Evolutionary conservation across 139 green algal species (phyloP).

Genomic region (Zygnema cylindricum): DNA sequence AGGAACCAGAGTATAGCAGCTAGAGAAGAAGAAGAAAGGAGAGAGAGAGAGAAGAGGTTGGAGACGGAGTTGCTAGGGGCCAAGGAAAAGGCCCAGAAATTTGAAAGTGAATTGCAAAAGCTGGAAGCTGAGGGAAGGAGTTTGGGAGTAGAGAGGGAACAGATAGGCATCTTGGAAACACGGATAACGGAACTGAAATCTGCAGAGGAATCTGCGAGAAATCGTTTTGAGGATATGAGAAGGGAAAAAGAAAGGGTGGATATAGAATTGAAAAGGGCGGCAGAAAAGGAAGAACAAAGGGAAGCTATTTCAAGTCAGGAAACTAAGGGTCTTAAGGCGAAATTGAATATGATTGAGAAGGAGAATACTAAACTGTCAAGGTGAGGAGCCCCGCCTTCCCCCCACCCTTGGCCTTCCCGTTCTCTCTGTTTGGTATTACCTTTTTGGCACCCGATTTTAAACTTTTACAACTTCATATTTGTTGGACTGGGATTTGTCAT

Average conservation of each 20-base stretch:
- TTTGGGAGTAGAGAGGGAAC: neutral
- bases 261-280: neutral
- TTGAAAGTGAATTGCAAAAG: neutral
- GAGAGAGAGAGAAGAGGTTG: neutral
- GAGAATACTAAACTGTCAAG: neutral
- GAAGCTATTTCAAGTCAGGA: neutral
- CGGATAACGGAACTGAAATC: neutral
- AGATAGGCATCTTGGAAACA: neutral
- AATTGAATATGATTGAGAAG: neutral
- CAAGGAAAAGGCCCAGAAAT: neutral
- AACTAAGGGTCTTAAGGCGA: neutral
- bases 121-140: neutral
- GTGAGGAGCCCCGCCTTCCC: too few relatives aligned
- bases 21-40: neutral
- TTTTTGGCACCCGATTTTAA: too few relatives aligned
- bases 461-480: too few relatives aligned
- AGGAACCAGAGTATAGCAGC: neutral
- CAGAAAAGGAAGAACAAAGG: neutral
- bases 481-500: too few relatives aligned
- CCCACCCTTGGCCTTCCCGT: too few relatives aligned
- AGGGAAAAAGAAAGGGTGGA: neutral
- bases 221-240: neutral
- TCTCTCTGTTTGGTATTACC: too few relatives aligned
- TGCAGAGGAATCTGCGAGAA: neutral
- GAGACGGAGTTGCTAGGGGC: neutral